Percentiles rank a stretch among this genome's conserved stretches.
Evolutionary conservation across 768 basidiomycete species (phyloP).

Genomic region (Leccinum variicolor): DNA sequence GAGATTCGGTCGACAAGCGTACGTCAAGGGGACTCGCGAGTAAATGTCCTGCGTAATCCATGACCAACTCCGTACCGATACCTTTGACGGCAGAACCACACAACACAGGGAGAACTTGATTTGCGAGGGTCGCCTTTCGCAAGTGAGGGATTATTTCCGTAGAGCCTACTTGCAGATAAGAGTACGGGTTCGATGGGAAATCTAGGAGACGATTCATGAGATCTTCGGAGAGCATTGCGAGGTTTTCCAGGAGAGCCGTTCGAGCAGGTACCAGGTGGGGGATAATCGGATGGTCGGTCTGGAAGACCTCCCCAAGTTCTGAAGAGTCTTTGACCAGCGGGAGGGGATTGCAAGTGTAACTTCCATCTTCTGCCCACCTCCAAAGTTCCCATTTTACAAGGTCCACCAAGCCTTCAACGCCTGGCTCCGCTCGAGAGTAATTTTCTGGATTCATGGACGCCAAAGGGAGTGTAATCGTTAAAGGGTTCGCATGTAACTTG

Average conservation of each 20-base stretch:
- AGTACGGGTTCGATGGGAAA: slow-evolving; percentile 52
- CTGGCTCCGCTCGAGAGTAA: slow-evolving; percentile 74
- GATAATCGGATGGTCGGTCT: slow-evolving; percentile 62
- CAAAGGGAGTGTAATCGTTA: slow-evolving; percentile 68
- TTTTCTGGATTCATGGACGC: slow-evolving; percentile 68
- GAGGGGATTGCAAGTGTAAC: slow-evolving; percentile 41
- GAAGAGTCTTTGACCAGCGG: slow-evolving; percentile 50
- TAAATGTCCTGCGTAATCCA: slow-evolving; percentile 81
- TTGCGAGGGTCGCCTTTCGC: slow-evolving; percentile 61
- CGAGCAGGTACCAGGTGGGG: slow-evolving; percentile 66
- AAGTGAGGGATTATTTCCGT: slow-evolving; percentile 58
- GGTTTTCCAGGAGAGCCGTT: slow-evolving; percentile 66
- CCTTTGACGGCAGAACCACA: slow-evolving; percentile 82
- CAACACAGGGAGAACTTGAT: slow-evolving; percentile 71
- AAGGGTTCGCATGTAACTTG: slow-evolving; percentile 71
- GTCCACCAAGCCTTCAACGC: slow-evolving; percentile 81
- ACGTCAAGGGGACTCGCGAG: slow-evolving; percentile 77
- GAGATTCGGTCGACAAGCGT: slow-evolving; percentile 39
- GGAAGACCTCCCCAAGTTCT: slow-evolving; percentile 41
- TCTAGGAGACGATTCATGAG: slow-evolving; percentile 71
- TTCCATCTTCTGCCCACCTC: slow-evolving; percentile 62
- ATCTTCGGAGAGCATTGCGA: slow-evolving; percentile 77
- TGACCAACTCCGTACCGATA: slow-evolving; percentile 74
- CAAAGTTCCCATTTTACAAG: slow-evolving; percentile 82
- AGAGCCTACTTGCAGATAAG: slow-evolving; percentile 61